Evolutionary conservation across 2,329 filamentous ascomycete genomes (phyloP), one percentile per base, ranked within the genome.

Genomic region (Seiridium unicorne): DNA sequence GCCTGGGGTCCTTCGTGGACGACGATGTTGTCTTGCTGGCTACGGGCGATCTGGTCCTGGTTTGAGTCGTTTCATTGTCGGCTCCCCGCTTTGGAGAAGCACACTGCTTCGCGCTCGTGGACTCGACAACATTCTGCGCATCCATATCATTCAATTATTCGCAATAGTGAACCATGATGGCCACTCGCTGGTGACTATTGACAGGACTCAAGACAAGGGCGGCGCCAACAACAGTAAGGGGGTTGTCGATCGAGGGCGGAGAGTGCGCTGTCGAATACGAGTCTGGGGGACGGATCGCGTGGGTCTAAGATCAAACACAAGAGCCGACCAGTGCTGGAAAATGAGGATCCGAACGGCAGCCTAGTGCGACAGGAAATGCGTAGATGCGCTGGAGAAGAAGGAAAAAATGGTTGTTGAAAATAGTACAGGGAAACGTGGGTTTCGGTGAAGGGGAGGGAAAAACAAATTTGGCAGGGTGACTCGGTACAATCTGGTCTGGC

Each of bases 41-140:
- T 54, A 54, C 57, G 36, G 57, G 57, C 32, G 57, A 59, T 42
- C 42, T 60, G 55, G n/a, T 35, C 57, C 68, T 63, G 55, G 72
- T 69, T 58, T 72, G 57, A 65, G 69, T 73, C 61, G 69, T 59
- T 63, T 73, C 70, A 46, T 75, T 72, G 63, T 69, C 62, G 62
- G 77, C 74, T 67, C 75, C 75, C 73, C 76, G 76, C 73, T 78
- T 77, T 69, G 80, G 76, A 70, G 81, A 81, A 81, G 81, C 80
- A 75, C 78, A 73, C 73, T 79, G 82, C 83, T 83, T 85, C 79
- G 81, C 81, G 76, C 80, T 82, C 76, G 82, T 81, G 79, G 82
- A 80, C 80, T 84, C 83, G 78, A 80, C 79, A 82, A 82, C 84
- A 86, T 86, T 86, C 79, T 86, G 84, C 84, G 83, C 84, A 85